Conservation (phyloP, 2,329 filamentous ascomycete species). For the Talaromyces funiculosus region DNA sequence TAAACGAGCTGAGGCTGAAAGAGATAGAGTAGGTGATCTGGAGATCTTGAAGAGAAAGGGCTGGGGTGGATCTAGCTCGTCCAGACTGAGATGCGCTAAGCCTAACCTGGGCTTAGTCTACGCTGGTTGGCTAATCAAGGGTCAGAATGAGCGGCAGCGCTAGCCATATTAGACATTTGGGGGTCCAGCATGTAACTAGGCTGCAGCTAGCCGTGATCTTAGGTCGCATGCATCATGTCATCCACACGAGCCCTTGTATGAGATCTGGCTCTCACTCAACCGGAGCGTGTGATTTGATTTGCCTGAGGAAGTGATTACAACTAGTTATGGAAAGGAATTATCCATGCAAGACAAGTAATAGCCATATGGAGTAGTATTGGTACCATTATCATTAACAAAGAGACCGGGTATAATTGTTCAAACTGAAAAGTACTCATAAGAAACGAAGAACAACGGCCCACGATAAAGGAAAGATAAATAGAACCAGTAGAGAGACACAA, state of each 20-base stretch:
- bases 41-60: not conserved
- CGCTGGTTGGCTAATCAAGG: not conserved
- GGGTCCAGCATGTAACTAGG: too few species aligned
- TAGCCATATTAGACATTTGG: not conserved
- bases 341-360: not conserved
- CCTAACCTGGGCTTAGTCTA: not conserved
- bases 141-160: not conserved
- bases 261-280: not conserved
- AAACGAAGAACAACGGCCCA: constrained; percentile 7
- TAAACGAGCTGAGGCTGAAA: not conserved
- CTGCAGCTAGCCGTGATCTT: too few species aligned
- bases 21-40: not conserved
- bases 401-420: constrained; percentile 10
- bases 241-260: not conserved
- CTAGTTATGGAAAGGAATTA: not conserved
- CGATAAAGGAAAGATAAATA: not conserved
- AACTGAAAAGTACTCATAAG: constrained; percentile 2
- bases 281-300: not conserved
- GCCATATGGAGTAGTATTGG: not conserved
- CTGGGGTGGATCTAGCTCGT: not conserved
- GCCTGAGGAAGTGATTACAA: not conserved
- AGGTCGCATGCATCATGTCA: too few species aligned
- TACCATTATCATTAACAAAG: constrained; percentile 12
- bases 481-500: not conserved
- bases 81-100: not conserved